Conservation (phyloP, 495 filamentous ascomycete species). For the Aspergillus avenaceus region DNA sequence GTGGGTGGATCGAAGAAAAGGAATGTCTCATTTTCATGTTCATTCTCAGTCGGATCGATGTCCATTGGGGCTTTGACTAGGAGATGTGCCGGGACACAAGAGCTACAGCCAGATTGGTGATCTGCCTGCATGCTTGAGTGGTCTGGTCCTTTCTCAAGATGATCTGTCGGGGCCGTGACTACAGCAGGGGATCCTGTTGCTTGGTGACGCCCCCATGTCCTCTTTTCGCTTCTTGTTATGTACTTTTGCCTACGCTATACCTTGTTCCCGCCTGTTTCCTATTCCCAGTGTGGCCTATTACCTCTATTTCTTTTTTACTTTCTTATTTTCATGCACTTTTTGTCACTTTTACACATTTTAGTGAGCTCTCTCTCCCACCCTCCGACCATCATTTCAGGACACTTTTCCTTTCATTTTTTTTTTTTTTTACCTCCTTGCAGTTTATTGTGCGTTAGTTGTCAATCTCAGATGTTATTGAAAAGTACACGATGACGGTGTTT, state of each 20-base stretch:
- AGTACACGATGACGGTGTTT: not conserved
- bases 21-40: conserved; percentile 15
- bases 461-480: conserved; percentile 20
- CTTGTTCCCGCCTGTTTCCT: conserved; percentile 34
- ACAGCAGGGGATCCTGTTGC: too few species aligned
- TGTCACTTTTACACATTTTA: conserved; percentile 24
- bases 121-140: conserved; percentile 16
- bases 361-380: conserved; percentile 23
- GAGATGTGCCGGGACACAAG: conserved; percentile 25
- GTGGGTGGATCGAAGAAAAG: conserved; percentile 24
- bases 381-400: conserved; percentile 25
- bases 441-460: conserved; percentile 21
- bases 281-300: conserved; percentile 32
- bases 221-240: conserved; percentile 50
- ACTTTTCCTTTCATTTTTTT: conserved; percentile 15
- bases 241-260: conserved; percentile 52
- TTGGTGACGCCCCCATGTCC: conserved; percentile 25
- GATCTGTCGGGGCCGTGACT: conserved; percentile 15
- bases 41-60: conserved; percentile 21
- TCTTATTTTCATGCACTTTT: conserved; percentile 24
- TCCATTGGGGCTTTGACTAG: conserved; percentile 17
- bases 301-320: conserved; percentile 27
- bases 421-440: conserved; percentile 8
- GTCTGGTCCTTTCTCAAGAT: conserved; percentile 22
- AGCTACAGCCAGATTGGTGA: conserved; percentile 13